Conservation (phyloP, 352 stramenopile genomes). For the Thraustotheca clavata region DNA sequence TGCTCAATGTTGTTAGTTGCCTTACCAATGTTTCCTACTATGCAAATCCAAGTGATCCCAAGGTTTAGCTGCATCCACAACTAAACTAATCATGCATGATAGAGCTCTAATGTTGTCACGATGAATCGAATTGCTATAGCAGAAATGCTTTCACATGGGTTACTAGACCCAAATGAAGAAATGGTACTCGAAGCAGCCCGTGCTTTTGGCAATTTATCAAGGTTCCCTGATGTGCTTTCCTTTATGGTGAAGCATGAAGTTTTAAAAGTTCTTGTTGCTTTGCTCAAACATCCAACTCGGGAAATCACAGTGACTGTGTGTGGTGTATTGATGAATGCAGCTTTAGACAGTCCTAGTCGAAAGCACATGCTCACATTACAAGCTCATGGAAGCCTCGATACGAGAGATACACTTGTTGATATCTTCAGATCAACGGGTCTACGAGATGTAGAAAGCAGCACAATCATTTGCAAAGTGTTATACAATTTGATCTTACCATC, state of each 20-base stretch:
- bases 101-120: slow-evolving; percentile 8
- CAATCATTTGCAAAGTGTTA: slow-evolving; percentile 71
- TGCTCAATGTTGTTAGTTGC: slow-evolving; percentile 82
- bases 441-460: slow-evolving; percentile 61
- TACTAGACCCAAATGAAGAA: slow-evolving; percentile 70
- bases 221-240: slow-evolving; percentile 55
- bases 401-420: too few species aligned
- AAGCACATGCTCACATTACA: slow-evolving; percentile 31
- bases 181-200: slow-evolving; percentile 70
- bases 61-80: too few species aligned
- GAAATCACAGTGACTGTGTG: slow-evolving; percentile 75
- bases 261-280: slow-evolving; percentile 55
- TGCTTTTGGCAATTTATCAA: slow-evolving; percentile 79
- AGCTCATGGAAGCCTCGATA: slow-evolving; percentile 31
- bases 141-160: slow-evolving; percentile 32
- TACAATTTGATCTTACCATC: slow-evolving; percentile 69
- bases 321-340: slow-evolving; percentile 80
- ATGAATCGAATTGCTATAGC: slow-evolving; percentile 14
- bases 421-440: slow-evolving; percentile 47
- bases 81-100: too few species aligned
- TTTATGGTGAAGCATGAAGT: slow-evolving; percentile 43
- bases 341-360: slow-evolving; percentile 39
- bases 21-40: slow-evolving; percentile 87
- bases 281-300: slow-evolving; percentile 67
- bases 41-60: slow-evolving; percentile 14